Percentiles rank a stretch among this genome's conserved stretches.
Conservation (phyloP, 371 early-diverging fungal species). For the Mucor lusitanicus region DNA sequence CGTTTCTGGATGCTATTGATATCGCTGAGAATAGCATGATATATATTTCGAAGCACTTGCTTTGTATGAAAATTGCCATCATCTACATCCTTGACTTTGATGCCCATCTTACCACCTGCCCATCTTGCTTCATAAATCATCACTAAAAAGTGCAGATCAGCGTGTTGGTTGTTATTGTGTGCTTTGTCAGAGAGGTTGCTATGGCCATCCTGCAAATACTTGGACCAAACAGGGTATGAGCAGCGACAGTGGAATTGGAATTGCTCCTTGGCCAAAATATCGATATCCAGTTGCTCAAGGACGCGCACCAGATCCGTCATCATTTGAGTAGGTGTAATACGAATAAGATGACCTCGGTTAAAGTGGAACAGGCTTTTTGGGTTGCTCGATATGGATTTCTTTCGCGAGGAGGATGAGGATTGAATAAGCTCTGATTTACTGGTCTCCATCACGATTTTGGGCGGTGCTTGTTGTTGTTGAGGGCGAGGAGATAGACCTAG, state of each 20-base stretch:
- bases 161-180: not conserved
- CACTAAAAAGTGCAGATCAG: conserved; percentile 8
- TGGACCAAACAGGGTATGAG: not conserved
- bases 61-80: conserved; percentile 7
- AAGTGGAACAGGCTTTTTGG: conserved; percentile 42
- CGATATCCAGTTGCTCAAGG: conserved; percentile 21
- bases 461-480: not conserved
- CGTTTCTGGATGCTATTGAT: not conserved
- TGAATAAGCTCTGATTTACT: conserved; percentile 15
- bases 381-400: conserved; percentile 1
- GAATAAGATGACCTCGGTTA: conserved; percentile 35
- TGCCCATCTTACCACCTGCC: conserved; percentile 31
- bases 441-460: not conserved
- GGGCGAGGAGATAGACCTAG: not conserved
- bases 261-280: not conserved
- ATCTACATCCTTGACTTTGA: conserved; percentile 23
- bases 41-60: conserved; percentile 1
- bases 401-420: not conserved
- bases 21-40: conserved; percentile 25
- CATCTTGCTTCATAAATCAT: conserved; percentile 35
- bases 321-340: conserved; percentile 27
- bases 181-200: not conserved
- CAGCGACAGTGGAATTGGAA: conserved; percentile 2
- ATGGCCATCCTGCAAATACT: not conserved
- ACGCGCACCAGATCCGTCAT: conserved; percentile 31